Base-by-base conservation (phyloP, 345 rosid species). In the Carallia brachiata region DNA sequence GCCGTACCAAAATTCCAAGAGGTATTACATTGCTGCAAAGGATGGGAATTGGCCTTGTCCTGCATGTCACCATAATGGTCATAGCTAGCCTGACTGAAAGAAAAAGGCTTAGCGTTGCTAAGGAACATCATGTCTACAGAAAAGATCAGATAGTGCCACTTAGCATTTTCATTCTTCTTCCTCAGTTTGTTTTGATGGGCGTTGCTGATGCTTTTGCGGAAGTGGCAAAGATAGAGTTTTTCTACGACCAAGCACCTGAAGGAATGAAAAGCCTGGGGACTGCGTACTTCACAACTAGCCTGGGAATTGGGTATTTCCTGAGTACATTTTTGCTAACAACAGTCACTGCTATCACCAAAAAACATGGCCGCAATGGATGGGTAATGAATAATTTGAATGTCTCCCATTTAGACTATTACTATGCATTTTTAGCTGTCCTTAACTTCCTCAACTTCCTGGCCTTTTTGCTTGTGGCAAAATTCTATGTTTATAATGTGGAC, bases 181-280 rank as follows among this genome's bases (percentile, higher is more conserved):
- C 98, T 17, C 96, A 91, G 47, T 89, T 89, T 34, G 89, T 88
- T 56, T 61, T 93, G 12, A 77, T 75, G 86, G 96, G 98, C 27
- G 73, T 89, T 0, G 88, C 97, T n/a, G 97, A 93, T 79, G 36
- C 83, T 3, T 89, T 93, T 6, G 65, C 76, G 16, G 96, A 89
- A 68, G 90, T 88, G 7, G 92, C 98, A 0, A 93, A 93, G 84
- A 48, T 91, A 23, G 96, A 90, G 65, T 90, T 89, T 50, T 93
- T 93, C 90, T 93, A 90, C 36, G 96, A 90, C 61, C 98, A 93
- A 60, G 92, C 96, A 7, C 96, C 98, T 0, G 83, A 86, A 61
- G 85, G 86, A 36, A 88, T 89, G 98, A 90, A 93, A 63, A 87
- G 97, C 61, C 77, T 93, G 0, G 94, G 98, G 28, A 83, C 98